Base-by-base conservation (phyloP, 805 yeast species). In the Zygoascus ofunaensis region DNA sequence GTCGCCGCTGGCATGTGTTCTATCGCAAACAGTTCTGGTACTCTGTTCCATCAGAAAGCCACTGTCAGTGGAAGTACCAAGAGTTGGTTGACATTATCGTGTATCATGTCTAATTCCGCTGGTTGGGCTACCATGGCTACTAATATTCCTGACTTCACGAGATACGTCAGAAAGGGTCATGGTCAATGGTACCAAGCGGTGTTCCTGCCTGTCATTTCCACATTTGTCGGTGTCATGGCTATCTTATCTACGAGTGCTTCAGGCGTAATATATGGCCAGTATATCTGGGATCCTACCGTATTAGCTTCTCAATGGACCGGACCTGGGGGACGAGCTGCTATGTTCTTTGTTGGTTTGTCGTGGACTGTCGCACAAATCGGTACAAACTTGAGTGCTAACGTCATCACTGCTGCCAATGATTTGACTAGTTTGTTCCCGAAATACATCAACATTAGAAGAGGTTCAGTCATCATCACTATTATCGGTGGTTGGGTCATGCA, bases 1-100 rank as follows among this genome's bases (percentile, higher is more conserved):
- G 85, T 87, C 56, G 69, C 87, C 51, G 72, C 84, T 24, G 87
- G 95, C 95, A 76, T 94, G 14, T 63, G 85, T 39, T 80, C 75
- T 42, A 80, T 82, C 58, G 85, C 94, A 23, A 73, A 76, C 46
- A 92, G 94, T 37, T 77, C 77, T 34, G 94, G 94, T 21, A 77
- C 79, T 2, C 78, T 82, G 19, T 73, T 83, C 42, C 74, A 69
- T 44, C 79, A 77, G 51, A 63, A 67, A 4, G 68, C 79, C 2
- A 38, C n/a, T 8, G 55, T 50, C 18, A 24, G 15, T 15, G 58
- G 59, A 5, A 47, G 55, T 5, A 45, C 36, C 19, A 41, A 48
- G 8, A 46, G 52, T 3, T 55, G 58, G 58, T 39, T 47, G 18
- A 45, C 51, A 17, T 26, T 54, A 41, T 36, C 49, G 18, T 46